Evolutionary conservation across 768 basidiomycete species (phyloP), one percentile per base, ranked within the genome.

Genomic region (Suillus discolor): DNA sequence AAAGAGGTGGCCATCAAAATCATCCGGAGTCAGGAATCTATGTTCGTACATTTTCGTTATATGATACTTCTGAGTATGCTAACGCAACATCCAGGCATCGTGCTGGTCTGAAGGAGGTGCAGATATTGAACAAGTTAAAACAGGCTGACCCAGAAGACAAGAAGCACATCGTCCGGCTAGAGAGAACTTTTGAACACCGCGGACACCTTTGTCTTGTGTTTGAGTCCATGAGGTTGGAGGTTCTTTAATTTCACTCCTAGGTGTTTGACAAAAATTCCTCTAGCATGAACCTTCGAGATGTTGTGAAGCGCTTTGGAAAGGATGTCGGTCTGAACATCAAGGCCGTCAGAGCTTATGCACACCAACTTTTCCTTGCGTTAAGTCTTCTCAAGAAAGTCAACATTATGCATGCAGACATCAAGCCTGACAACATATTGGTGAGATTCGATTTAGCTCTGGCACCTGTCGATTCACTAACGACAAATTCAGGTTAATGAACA

Each of bases 351-450:
- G 96, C 96, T n/a, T 99, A 99, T 75, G 90, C 97, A 38, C 94
- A 97, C 70, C 97, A 99, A 74, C 88, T 99, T 62, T 96, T 99
- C 79, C 84, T 98, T 62, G 86, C 94, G 20, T 77, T 99, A 68
- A 87, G 91, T 69, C 81, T 96, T 63, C 81, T 99, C 73, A 87
- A 88, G 69, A 98, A 98, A 79, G 85, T 89, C 66, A 94, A 92
- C 69, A 88, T 99, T 66, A 97, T 98, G 87, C 97, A 99, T 72
- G 97, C 97, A 8, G 97, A 99, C 74, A 93, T 99, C 75, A 99
- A 99, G 78, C 97, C 97, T 23, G 97, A 99, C 76, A 99, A 99
- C 75, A 97, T 99, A 51, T 77, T 99, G 72, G 96, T 96, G 68
- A 39, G 89, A 84, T 42, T 57, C 20, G n/a, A 65, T 38, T 12